Evolutionary conservation across 2,329 filamentous ascomycete species (phyloP).

Genomic region (Pseudogymnoascus sp.): DNA sequence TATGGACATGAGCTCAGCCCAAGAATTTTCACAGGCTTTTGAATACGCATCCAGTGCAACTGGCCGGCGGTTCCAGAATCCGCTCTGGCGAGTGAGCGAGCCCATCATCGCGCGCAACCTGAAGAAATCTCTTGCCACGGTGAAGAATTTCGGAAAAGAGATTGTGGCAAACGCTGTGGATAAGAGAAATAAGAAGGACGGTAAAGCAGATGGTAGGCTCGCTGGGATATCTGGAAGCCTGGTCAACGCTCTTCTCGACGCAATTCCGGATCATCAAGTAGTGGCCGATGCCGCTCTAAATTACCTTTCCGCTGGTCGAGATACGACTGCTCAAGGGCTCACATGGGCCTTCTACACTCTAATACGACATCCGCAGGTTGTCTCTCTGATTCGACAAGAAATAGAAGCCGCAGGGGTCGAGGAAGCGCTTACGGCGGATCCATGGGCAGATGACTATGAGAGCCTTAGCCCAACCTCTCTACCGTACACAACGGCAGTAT

Average conservation of each 20-base stretch:
- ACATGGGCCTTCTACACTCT: conserved; percentile 57
- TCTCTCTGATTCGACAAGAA: conserved; percentile 37
- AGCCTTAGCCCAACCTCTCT: conserved; percentile 28
- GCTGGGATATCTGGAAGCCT: conserved; percentile 44
- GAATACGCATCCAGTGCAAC: conserved; percentile 53
- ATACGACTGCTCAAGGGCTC: conserved; percentile 56
- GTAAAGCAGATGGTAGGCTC: conserved; percentile 24
- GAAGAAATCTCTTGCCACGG: conserved; percentile 38
- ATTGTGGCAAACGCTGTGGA: conserved; percentile 48
- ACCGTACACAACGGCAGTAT: conserved; percentile 53
- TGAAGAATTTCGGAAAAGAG: conserved; percentile 46
- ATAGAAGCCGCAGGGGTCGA: conserved; percentile 22
- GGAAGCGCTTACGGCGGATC: conserved; percentile 15
- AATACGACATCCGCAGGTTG: conserved; percentile 39
- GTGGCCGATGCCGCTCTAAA: conserved; percentile 58
- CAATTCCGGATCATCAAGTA: conserved; percentile 44
- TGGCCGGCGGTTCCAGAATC: conserved; percentile 56
- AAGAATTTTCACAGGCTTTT: conserved; percentile 52
- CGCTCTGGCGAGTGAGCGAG: conserved; percentile 53
- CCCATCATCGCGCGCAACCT: conserved; percentile 40
- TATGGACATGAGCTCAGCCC: conserved; percentile 56
- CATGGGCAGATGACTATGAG: conserved; percentile 16
- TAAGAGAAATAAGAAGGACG: conserved; percentile 27
- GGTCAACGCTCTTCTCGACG: conserved; percentile 51
- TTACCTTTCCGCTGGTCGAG: conserved; percentile 54